Percentiles rank a stretch among this genome's conserved stretches.
Evolutionary conservation across 352 stramenopile genomes (phyloP).

Genomic region (Pythium myriotylum): DNA sequence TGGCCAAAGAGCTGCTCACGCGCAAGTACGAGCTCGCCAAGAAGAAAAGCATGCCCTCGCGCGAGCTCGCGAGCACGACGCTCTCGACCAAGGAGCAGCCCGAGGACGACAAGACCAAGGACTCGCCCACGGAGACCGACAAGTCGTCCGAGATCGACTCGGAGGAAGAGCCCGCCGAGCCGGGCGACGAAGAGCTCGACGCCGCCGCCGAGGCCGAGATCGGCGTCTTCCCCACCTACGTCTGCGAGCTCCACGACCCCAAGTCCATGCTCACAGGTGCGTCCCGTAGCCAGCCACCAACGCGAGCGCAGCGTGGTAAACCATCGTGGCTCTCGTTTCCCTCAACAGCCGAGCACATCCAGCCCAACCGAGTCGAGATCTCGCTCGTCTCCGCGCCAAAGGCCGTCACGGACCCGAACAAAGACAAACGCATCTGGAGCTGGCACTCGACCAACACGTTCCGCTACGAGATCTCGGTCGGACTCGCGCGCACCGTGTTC

Average conservation of each 20-base stretch:
- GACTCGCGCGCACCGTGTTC: constrained; percentile 55
- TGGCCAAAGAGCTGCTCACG: constrained; percentile 29
- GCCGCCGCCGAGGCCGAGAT: constrained; percentile 32
- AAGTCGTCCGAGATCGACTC: constrained; percentile 34
- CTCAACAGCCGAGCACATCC: constrained; percentile 59
- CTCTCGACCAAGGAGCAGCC: constrained; percentile 14
- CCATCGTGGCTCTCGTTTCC: too few relatives aligned
- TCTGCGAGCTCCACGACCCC: constrained; percentile 78
- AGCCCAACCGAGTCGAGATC: constrained; percentile 63
- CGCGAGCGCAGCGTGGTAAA: too few relatives aligned
- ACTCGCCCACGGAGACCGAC: constrained; percentile 31
- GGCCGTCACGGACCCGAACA: constrained; percentile 21
- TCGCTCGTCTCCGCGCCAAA: constrained; percentile 35
- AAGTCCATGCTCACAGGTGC: constrained; percentile 71
- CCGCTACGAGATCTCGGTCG: constrained; percentile 72
- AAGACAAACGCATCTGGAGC: constrained; percentile 27
- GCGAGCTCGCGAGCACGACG: constrained; percentile 3
- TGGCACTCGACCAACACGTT: constrained; percentile 45
- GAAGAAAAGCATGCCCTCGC: constrained; percentile 24
- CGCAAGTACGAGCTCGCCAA: constrained; percentile 28
- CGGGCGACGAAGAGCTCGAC: constrained; percentile 36
- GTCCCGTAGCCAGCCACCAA: too few relatives aligned
- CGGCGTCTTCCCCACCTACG: constrained; percentile 59
- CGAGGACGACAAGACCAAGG: constrained; percentile 17
- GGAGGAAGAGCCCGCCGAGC: constrained; percentile 26